phyloP scores from a whole-genome alignment of 306 rosid genomes.

The Glycine soja region DNA sequence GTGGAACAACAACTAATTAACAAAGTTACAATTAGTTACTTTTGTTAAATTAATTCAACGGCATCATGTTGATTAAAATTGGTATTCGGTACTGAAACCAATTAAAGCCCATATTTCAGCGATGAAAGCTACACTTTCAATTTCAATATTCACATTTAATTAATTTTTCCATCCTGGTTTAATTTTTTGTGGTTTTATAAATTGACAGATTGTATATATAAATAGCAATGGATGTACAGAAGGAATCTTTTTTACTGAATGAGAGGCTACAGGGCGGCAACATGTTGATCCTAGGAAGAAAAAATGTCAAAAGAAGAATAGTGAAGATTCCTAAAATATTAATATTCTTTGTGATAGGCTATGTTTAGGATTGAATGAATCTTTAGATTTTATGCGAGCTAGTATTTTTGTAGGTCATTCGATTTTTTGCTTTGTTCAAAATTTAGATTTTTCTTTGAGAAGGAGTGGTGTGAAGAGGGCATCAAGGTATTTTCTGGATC shows the following conservation, averaged over 20 bases:
- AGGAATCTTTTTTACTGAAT: slow-evolving; percentile 51
- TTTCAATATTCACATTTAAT: slow-evolving; percentile 19
- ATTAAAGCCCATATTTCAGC: slow-evolving; percentile 36
- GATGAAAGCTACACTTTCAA: slow-evolving; percentile 28
- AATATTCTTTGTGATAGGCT: slow-evolving; percentile 46
- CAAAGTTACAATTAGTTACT: slow-evolving; percentile 48
- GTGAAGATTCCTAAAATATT: slow-evolving; percentile 50
- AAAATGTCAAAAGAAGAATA: slow-evolving; percentile 53
- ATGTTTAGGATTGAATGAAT: slow-evolving; percentile 45
- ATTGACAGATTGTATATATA: slow-evolving; percentile 9
- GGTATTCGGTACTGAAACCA: background rate
- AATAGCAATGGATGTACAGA: background rate
- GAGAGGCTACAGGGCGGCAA: slow-evolving; percentile 50
- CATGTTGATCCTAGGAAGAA: slow-evolving; percentile 40
- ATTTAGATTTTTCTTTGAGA: background rate
- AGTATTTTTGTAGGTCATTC: slow-evolving; percentile 13
- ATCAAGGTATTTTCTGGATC: slow-evolving; percentile 43
- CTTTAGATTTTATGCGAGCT: slow-evolving; percentile 40
- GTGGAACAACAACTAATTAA: slow-evolving; percentile 38
- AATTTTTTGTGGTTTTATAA: background rate
- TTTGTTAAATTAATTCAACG: slow-evolving; percentile 44
- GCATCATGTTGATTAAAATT: background rate
- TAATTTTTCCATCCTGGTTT: background rate
- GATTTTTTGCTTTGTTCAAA: background rate
- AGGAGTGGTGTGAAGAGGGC: slow-evolving; percentile 56